Evolutionary conservation across 1,139 yeast genomes (phyloP), one percentile per base, ranked within the genome.

Genomic region (Yamadazyma triangularis): DNA sequence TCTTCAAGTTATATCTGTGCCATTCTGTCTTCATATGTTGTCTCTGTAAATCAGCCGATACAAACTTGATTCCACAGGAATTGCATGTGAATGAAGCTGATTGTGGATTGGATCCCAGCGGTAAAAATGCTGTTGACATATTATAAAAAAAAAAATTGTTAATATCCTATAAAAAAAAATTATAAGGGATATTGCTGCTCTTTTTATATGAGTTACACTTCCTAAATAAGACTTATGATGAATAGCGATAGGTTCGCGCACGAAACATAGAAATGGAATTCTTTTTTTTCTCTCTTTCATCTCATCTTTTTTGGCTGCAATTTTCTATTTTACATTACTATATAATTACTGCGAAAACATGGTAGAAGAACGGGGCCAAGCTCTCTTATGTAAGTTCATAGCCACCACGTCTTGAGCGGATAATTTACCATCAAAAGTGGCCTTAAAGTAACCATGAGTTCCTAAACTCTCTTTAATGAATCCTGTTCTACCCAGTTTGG

Each of bases 381-480:
- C 81, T 50, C 98, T 79, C 63, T 86, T 89, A 64, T 84, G 91
- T 47, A 93, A 62, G 26, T 96, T 81, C 97, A 93, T 87, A 20
- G 89, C 96, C 26, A 91, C 79, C 10, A 87, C 80, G 58, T 93
- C 98, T 60, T 89, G 96, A 0, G 96, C 85, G 28, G 86, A 77
- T 48, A 93, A 68, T 50, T 81, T 85, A 34, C 93, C 93, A 54
- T 93, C 97, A 51, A 93, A 93, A 13, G 86, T 84, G 14, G 96
- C 96, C 64, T 93, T 93, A 72, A 83, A 89, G 63, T 91, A 87
- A 41, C 99, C 99, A 58, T 93, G 98, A 3, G 98, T 93, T 62
- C 99, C 99, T 62, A 93, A 72, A 54, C 89, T 77, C 56, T 91
- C 97, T 59, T 87, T 89, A 56, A 93, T 87, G 56, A 82, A 84